Base-by-base conservation (phyloP, 371 early-diverging fungal species). In the Haplosporangium sp. region DNA sequence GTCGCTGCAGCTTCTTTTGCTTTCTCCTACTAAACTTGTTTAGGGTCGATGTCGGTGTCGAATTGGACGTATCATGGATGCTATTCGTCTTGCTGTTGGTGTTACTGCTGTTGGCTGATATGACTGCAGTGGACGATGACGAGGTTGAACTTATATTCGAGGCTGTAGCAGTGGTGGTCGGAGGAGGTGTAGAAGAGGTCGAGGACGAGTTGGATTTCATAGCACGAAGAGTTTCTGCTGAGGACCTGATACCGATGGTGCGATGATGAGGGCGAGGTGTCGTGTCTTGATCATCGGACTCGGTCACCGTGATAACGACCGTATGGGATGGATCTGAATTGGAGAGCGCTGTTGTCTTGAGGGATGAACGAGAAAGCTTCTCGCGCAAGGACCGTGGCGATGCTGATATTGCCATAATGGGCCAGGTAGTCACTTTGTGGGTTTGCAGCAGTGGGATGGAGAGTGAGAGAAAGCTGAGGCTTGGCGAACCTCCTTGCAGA, bases 191-290 rank as follows among this genome's bases (percentile, higher is more conserved):
- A 8, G 55, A 20, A 1, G 10, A 29, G 16, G 65, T 23, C 13
- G 63, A 37, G 21, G 45, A 8, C 5, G 51, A 36, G 8, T 18
- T 47, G 2, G 62, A 41, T n/a, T 56, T 55, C 29, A 65, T 63
- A 18, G 52, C 64, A 12, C 52, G 47, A 6, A 76, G 67, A 0
- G 77, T 76, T 4, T 76, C 77, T 53, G 72, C 48, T 7, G 77
- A 76, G 21, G 71, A 42, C 14, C 45, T 62, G 16, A 21, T 47
- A 20, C 66, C 70, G 36, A 70, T 62, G 38, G 59, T 63, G 10
- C 62, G 55, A 40, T 69, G 50, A 12, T 47, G 55, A 12, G 58
- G 61, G 7, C 64, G 63, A 12, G 76, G 71, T 13, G 76, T 67
- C 18, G 12, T 50, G 6, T 69, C 71, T 13, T 62, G 23, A 59